These are phyloP conservation scores for Paraphoma chrysanthemicola DNA, from an alignment of 2,329 filamentous ascomycete species.

Conservation along the genomic window DNA sequence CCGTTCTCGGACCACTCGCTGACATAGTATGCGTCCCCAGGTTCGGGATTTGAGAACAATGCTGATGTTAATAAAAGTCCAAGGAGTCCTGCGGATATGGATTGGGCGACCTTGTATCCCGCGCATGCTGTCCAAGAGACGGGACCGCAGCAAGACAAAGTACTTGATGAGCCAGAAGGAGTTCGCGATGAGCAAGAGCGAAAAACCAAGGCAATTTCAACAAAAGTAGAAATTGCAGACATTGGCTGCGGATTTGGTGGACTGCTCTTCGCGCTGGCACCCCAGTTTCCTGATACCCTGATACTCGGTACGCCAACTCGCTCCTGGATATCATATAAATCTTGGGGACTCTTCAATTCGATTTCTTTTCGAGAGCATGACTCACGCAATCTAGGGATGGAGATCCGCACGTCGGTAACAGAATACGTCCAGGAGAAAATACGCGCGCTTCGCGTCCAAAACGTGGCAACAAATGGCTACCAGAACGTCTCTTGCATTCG, in stretches of 20 bases:
- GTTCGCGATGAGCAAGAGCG: constrained; percentile 16
- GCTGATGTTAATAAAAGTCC: constrained; percentile 64
- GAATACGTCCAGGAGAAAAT: constrained; percentile 91
- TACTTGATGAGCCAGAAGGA: constrained; percentile 24
- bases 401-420: constrained; percentile 89
- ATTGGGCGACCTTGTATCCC: constrained; percentile 88
- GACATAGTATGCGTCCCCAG: constrained; percentile 69
- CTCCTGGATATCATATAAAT: too few species aligned
- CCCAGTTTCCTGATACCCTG: constrained; percentile 79
- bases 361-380: too few species aligned
- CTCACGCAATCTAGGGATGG: constrained; percentile 68
- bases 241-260: constrained; percentile 98
- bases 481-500: constrained; percentile 90
- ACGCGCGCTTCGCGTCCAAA: constrained; percentile 76
- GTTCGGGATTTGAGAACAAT: background rate
- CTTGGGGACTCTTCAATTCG: too few species aligned
- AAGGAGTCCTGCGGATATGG: constrained; percentile 79
- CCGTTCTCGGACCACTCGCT: constrained; percentile 95
- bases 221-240: constrained; percentile 89
- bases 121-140: constrained; percentile 59
- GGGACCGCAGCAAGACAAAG: constrained; percentile 30
- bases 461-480: constrained; percentile 63
- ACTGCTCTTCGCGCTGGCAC: constrained; percentile 82
- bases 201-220: constrained; percentile 54
- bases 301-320: constrained; percentile 70